phyloP scores from a whole-genome alignment of 2,329 filamentous ascomycete species.

The Curvularia eragrostidis region DNA sequence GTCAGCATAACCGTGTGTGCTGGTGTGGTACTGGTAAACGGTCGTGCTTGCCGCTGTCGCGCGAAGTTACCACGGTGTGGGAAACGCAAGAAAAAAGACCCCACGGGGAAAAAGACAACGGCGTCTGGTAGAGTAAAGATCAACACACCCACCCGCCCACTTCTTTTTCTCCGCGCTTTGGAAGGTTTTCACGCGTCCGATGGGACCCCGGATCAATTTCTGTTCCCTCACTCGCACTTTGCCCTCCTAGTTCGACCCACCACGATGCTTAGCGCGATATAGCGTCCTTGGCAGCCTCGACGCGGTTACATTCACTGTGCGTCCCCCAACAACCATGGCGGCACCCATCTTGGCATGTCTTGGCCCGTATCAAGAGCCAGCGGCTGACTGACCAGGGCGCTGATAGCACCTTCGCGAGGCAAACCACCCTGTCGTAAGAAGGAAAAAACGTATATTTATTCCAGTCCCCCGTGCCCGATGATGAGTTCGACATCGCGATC shows the following conservation, averaged over 20 bases:
- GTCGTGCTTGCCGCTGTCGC: conserved; percentile 1
- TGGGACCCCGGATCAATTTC: conserved; percentile 20
- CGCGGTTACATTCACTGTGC: conserved; percentile 32
- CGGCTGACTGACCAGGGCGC: conserved; percentile 28
- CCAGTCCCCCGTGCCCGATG: conserved; percentile 13
- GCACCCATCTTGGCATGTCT: conserved; percentile 41
- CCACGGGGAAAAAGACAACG: conserved; percentile 32
- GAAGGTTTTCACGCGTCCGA: conserved; percentile 25
- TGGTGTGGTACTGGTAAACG: background rate
- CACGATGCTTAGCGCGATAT: conserved; percentile 37
- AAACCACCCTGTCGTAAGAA: conserved; percentile 15
- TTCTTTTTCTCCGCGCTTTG: conserved; percentile 13
- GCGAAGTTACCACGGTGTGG: conserved; percentile 10
- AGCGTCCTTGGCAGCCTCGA: conserved; percentile 32
- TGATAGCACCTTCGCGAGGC: conserved; percentile 23
- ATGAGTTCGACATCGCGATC: conserved; percentile 20
- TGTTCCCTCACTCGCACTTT: conserved; percentile 28
- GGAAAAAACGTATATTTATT: conserved; percentile 30
- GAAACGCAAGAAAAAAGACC: conserved; percentile 19
- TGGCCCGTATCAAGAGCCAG: conserved; percentile 37
- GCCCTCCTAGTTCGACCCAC: conserved; percentile 20
- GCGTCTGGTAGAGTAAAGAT: conserved; percentile 19
- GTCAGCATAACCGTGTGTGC: conserved; percentile 7
- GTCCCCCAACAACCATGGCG: conserved; percentile 28
- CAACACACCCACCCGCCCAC: conserved; percentile 21